Evolutionary conservation across 1,284 basidiomycete genomes (phyloP).

Genomic region (Cryptococcus wingfieldii): DNA sequence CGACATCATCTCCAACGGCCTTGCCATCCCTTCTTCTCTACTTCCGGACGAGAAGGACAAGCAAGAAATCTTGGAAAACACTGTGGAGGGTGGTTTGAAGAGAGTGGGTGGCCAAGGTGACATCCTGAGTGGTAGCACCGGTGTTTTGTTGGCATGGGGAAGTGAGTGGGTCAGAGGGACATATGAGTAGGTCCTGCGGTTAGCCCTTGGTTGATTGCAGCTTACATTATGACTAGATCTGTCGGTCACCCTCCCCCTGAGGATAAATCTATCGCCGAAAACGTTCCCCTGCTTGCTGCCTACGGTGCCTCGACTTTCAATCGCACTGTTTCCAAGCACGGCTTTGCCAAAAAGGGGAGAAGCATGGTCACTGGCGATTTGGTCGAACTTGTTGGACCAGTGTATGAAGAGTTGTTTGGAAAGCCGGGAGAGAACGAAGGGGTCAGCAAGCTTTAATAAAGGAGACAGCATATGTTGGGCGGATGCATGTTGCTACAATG

Average conservation of each 20-base stretch:
- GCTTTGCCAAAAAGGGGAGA: conserved; percentile 70
- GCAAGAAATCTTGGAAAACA: conserved; percentile 57
- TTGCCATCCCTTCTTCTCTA: conserved; percentile 29
- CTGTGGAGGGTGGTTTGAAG: conserved; percentile 75
- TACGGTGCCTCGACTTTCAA: conserved; percentile 86
- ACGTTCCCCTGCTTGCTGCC: conserved; percentile 76
- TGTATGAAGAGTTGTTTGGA: conserved; percentile 71
- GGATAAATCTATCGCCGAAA: conserved; percentile 51
- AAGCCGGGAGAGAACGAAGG: conserved; percentile 12
- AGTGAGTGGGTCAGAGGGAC: conserved; percentile 80
- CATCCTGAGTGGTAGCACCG: conserved; percentile 79
- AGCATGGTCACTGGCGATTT: conserved; percentile 88
- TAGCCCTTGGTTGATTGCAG: conserved; percentile 5
- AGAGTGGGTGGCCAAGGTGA: conserved; percentile 95
- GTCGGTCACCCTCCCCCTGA: conserved; percentile 56
- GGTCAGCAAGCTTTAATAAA: conserved; percentile 2
- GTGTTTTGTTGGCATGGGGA: conserved; percentile 88
- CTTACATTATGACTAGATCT: conserved; percentile 10
- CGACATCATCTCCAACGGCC: conserved; percentile 54
- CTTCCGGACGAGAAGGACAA: conserved; percentile 13
- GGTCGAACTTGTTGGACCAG: conserved; percentile 66
- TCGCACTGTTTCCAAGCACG: conserved; percentile 68
- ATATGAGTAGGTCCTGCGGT: conserved; percentile 52
- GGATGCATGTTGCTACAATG: neutral
- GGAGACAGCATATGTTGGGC: conserved; percentile 4